Conservation (phyloP, 2,329 filamentous ascomycete species). For the Fusarium sp. region DNA sequence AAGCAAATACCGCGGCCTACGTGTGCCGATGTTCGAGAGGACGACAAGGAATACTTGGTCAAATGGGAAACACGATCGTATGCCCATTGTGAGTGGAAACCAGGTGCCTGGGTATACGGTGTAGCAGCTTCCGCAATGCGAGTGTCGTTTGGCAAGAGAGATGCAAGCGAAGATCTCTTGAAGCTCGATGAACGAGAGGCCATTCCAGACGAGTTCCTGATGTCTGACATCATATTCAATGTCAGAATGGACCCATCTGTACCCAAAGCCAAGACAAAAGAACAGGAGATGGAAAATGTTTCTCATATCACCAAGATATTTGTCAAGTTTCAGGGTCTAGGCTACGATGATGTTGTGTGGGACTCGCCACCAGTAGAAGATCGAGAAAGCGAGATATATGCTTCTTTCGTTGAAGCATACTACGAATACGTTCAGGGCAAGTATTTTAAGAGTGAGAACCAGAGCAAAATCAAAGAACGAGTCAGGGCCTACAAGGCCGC, state of each 20-base stretch:
- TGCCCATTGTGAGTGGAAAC: conserved; percentile 85
- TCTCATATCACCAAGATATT: conserved; percentile 78
- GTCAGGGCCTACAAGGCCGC: conserved; percentile 74
- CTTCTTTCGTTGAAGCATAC: conserved; percentile 85
- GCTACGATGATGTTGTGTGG: conserved; percentile 93
- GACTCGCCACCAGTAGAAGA: conserved; percentile 80
- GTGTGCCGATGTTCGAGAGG: conserved; percentile 63
- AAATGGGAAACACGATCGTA: conserved; percentile 89
- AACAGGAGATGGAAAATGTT: conserved; percentile 78
- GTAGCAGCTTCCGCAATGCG: conserved; percentile 73
- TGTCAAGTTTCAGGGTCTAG: conserved; percentile 92
- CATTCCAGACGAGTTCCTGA: conserved; percentile 86
- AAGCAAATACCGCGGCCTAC: conserved; percentile 18
- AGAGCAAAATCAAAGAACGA: conserved; percentile 72
- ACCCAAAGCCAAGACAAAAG: conserved; percentile 68
- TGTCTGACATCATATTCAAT: conserved; percentile 89
- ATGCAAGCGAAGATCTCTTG: conserved; percentile 67
- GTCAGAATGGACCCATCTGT: conserved; percentile 68
- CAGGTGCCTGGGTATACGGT: conserved; percentile 89
- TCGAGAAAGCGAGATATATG: conserved; percentile 72
- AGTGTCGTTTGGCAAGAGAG: conserved; percentile 79
- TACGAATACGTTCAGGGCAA: conserved; percentile 85
- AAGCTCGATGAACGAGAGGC: conserved; percentile 81
- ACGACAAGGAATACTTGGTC: conserved; percentile 90
- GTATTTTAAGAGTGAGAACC: conserved; percentile 71